Base-by-base conservation (phyloP, 768 basidiomycete species). In the Boletus rex-veris region DNA sequence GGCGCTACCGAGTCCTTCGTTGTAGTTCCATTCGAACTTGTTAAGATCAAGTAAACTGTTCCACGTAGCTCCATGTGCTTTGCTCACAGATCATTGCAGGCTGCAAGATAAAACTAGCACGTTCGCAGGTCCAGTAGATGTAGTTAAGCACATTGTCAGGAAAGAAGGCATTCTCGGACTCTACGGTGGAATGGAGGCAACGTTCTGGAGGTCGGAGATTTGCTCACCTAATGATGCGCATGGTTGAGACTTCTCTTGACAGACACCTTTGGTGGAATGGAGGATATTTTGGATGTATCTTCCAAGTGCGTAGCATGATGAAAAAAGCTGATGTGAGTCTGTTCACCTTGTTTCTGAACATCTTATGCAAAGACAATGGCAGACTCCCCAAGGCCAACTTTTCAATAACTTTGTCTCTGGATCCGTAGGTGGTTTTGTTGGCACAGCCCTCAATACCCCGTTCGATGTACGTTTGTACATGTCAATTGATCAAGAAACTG, bases 1-100 rank as follows among this genome's bases (percentile, higher is more conserved):
- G 97, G 97, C 55, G 97, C 95, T 9, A 96, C 94, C 11, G 97
- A 98, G 76, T 90, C 88, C 59, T 84, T 98, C 64, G 87, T 93
- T 31, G 90, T 98, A 40, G 95, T 98, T 1, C 97, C 97, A 0
- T 99, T 98, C 64, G 97, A 99, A 71, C 83, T 93, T 21, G 91
- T 94, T 50, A 93, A 94, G 69, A 93, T 94, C 71, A 88, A 85
- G 88, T 69, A 42, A 47, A 39, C 28, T 28, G 71, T 64, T 12
- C 62, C 9, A 18, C 9, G 26, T 16, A 38, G 41, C 28, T 31
- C 33, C 24, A 2, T n/a, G 11, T n/a, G 3, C 1, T 36, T 14
- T 52, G 14, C 43, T 58, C 53, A 61, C 38, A 15, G 11, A 43
- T 45, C 4, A 39, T 15, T 37, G 9, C 55, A 87, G 92, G 63